Evolutionary conservation across 768 basidiomycete species (phyloP).

Genomic region (Lactifluus subvellereus): DNA sequence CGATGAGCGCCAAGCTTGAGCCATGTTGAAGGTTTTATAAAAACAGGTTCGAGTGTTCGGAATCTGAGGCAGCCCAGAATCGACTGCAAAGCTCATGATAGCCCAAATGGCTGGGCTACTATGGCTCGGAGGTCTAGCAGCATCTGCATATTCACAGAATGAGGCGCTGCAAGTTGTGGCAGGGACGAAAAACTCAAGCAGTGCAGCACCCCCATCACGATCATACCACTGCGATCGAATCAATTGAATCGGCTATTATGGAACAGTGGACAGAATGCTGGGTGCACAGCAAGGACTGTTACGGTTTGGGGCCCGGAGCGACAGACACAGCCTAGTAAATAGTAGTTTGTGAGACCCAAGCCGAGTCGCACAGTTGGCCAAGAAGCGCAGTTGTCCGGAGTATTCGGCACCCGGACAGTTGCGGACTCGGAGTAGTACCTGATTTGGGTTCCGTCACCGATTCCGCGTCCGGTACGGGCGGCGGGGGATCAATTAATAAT

Average conservation of each 20-base stretch:
- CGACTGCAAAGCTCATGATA: background rate
- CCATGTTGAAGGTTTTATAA: too few relatives aligned
- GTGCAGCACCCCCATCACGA: background rate
- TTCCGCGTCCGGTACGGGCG: background rate
- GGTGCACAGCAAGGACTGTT: slow-evolving; percentile 2
- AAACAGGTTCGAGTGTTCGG: too few relatives aligned
- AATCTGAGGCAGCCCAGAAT: background rate
- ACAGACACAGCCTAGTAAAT: background rate
- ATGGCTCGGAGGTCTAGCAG: background rate
- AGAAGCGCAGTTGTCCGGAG: slow-evolving; percentile 11
- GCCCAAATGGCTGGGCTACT: background rate
- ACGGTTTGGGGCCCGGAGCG: too few relatives aligned
- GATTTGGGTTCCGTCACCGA: background rate
- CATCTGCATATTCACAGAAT: background rate
- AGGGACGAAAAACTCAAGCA: background rate
- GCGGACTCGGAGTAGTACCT: background rate
- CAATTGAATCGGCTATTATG: background rate
- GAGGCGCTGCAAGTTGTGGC: background rate
- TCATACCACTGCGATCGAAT: background rate
- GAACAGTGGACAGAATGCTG: background rate
- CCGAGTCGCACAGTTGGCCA: background rate
- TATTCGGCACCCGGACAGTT: background rate
- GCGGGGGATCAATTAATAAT: background rate
- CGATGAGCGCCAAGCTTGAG: too few relatives aligned
- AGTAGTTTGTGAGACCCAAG: background rate